phyloP scores from a whole-genome alignment of 768 basidiomycete species.

The Pulveroboletus sp. region DNA sequence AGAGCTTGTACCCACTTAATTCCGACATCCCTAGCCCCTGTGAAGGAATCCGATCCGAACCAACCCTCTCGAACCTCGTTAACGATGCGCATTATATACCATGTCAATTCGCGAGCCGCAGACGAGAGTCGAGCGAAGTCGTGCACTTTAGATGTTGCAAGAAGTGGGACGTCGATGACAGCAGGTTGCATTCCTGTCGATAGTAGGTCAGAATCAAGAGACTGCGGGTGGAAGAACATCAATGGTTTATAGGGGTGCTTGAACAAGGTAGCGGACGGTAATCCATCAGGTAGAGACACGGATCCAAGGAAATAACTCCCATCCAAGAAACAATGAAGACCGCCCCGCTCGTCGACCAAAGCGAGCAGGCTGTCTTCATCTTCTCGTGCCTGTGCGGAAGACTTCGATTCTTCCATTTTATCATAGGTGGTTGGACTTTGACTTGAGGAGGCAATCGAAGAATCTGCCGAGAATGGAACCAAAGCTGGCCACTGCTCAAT shows the following conservation, averaged over 20 bases:
- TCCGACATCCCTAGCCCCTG: conserved; percentile 69
- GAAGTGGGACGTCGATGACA: conserved; percentile 51
- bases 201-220: conserved; percentile 21
- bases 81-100: conserved; percentile 66
- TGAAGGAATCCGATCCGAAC: conserved; percentile 64
- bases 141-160: conserved; percentile 51
- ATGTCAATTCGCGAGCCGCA: conserved; percentile 62
- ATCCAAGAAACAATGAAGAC: conserved; percentile 65
- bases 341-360: conserved; percentile 55
- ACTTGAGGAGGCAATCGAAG: conserved; percentile 54
- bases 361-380: conserved; percentile 63
- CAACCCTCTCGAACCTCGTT: conserved; percentile 71
- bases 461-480: conserved; percentile 47
- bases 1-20: conserved; percentile 67
- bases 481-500: conserved; percentile 71
- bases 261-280: conserved; percentile 24
- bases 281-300: conserved; percentile 36
- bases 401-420: conserved; percentile 27
- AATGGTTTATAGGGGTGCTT: conserved; percentile 45
- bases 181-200: conserved; percentile 37
- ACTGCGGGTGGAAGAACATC: conserved; percentile 48
- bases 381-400: conserved; percentile 33
- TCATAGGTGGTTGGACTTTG: conserved; percentile 29
- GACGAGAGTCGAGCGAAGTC: conserved; percentile 72
- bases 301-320: conserved; percentile 70